These are phyloP conservation scores for Pyrenochaeta sp. DNA, from an alignment of 2,329 filamentous ascomycete species.

Conservation along the genomic window DNA sequence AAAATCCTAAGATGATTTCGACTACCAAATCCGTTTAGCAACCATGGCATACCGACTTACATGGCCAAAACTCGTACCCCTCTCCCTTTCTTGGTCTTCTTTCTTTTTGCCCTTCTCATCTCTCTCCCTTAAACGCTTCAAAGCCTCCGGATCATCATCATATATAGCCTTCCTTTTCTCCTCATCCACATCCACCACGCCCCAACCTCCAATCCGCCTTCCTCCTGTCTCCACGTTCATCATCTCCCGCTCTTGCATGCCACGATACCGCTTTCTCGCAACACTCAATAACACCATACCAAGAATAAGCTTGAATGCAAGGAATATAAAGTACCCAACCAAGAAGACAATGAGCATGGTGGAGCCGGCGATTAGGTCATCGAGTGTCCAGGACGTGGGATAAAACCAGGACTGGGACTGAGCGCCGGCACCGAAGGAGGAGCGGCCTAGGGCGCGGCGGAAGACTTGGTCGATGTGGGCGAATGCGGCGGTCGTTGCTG, in stretches of 20 bases:
- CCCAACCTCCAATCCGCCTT: conserved; percentile 80
- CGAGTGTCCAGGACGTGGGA: conserved; percentile 64
- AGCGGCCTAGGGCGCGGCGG: conserved; percentile 77
- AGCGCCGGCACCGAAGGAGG: conserved; percentile 64
- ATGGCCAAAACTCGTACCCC: conserved; percentile 67
- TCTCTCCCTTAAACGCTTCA: conserved; percentile 66
- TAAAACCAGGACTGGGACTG: conserved; percentile 44
- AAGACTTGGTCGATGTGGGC: conserved; percentile 81
- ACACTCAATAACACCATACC: conserved; percentile 88
- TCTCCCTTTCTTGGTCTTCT: conserved; percentile 61
- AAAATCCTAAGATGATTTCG: not conserved
- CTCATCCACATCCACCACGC: conserved; percentile 86
- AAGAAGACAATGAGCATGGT: conserved; percentile 91
- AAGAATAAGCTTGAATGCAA: conserved; percentile 82
- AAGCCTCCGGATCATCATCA: conserved; percentile 78
- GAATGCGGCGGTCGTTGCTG: conserved; percentile 78
- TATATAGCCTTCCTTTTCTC: conserved; percentile 88
- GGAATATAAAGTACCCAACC: conserved; percentile 81
- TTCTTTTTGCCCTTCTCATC: conserved; percentile 71
- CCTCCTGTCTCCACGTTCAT: conserved; percentile 70
- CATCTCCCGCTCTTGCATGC: conserved; percentile 77
- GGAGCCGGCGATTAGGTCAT: conserved; percentile 75
- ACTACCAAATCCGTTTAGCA: conserved; percentile 93
- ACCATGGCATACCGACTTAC: conserved; percentile 92
- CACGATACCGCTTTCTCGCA: conserved; percentile 77